Evolutionary conservation across 1,284 basidiomycete species (phyloP).

Genomic region (Ceratobasidium papillatum): DNA sequence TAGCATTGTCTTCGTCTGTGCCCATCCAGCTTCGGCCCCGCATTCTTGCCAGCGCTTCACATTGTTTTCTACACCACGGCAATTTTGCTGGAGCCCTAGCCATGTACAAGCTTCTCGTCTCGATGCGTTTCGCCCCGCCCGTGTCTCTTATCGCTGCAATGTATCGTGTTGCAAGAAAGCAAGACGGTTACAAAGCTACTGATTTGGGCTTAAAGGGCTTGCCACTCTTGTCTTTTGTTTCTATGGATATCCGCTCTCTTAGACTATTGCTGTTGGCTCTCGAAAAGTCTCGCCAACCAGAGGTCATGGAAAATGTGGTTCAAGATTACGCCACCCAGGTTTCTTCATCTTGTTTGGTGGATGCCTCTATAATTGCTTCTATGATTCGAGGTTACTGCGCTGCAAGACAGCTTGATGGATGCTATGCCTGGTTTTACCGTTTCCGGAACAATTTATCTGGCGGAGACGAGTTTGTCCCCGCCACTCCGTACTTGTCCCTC

Average conservation of each 20-base stretch:
- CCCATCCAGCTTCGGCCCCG: slow-evolving; percentile 9
- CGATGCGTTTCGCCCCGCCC: slow-evolving; percentile 21
- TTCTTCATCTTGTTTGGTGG: slow-evolving; percentile 16
- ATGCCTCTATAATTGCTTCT: slow-evolving; percentile 19
- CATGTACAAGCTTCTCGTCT: slow-evolving; percentile 11
- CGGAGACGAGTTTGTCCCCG: background rate
- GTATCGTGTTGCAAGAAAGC: background rate
- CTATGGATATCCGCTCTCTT: slow-evolving; percentile 5
- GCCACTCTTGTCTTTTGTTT: background rate
- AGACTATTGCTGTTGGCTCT: background rate
- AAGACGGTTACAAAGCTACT: background rate
- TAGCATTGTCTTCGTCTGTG: background rate
- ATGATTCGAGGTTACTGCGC: slow-evolving; percentile 37
- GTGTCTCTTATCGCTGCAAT: slow-evolving; percentile 18
- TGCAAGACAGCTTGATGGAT: slow-evolving; percentile 32
- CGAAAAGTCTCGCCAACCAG: slow-evolving; percentile 14
- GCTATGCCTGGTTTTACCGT: slow-evolving; percentile 33
- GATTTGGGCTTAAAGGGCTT: background rate
- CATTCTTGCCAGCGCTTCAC: background rate
- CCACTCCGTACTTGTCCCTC: slow-evolving; percentile 27
- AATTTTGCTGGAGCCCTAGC: slow-evolving; percentile 13
- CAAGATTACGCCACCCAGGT: slow-evolving; percentile 9
- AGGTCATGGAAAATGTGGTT: slow-evolving; percentile 28
- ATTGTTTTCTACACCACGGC: slow-evolving; percentile 20
- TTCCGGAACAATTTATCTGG: background rate